These are phyloP conservation scores for Waltergamsia citrina DNA, from an alignment of 2,329 filamentous ascomycete species.

Conservation along the genomic window DNA sequence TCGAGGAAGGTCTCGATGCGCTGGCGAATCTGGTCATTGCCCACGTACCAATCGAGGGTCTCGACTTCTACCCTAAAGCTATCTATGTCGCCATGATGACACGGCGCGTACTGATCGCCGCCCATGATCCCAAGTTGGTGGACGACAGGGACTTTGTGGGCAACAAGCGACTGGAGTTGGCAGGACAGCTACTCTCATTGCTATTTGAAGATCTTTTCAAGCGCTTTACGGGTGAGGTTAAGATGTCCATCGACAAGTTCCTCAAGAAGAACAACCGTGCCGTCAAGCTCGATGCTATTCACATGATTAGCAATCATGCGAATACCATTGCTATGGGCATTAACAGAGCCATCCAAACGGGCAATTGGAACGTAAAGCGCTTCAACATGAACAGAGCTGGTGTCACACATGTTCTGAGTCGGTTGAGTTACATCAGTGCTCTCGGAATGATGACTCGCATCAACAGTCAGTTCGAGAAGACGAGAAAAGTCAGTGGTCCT, in stretches of 20 bases:
- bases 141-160: conserved; percentile 97
- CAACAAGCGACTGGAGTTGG: conserved; percentile 91
- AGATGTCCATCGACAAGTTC: conserved; percentile 89
- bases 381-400: conserved; percentile 98
- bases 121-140: conserved; percentile 79
- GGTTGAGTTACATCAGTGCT: conserved; percentile 91
- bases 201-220: conserved; percentile 98
- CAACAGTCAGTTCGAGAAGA: conserved; percentile 98
- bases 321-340: conserved; percentile 86
- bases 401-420: conserved; percentile 91
- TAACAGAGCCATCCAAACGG: conserved; percentile 92
- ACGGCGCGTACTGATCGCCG: conserved; percentile 88
- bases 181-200: conserved; percentile 85
- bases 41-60: conserved; percentile 81
- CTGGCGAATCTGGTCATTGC: conserved; percentile 89
- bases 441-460: conserved; percentile 99
- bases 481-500: conserved; percentile 89
- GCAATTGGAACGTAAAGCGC: conserved; percentile 95
- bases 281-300: conserved; percentile 77
- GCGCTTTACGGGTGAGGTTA: conserved; percentile 81
- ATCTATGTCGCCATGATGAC: conserved; percentile 97
- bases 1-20: conserved; percentile 87
- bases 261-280: conserved; percentile 89
- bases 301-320: conserved; percentile 75
- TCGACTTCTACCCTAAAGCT: conserved; percentile 95